These are phyloP conservation scores for Physcomitrellopsis africana DNA, from an alignment of 225 moss, liverwort and hornwort genomes.

Conservation along the genomic window DNA sequence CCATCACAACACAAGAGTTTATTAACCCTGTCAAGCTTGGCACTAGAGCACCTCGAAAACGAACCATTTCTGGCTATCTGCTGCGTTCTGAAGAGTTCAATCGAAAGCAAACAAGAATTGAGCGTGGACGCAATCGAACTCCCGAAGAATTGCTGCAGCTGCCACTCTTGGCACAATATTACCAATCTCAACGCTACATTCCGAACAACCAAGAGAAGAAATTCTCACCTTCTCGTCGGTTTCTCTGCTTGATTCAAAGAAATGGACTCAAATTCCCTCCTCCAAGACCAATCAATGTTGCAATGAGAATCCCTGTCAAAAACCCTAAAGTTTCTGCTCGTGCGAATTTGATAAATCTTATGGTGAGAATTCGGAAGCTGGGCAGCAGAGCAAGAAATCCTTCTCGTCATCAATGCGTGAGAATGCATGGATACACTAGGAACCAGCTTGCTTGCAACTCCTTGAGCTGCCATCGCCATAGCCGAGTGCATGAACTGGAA, in stretches of 20 bases:
- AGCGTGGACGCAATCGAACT: neutral
- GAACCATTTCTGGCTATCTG: neutral
- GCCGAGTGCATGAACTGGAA: slow-evolving; percentile 6
- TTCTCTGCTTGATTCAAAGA: neutral
- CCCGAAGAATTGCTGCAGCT: neutral
- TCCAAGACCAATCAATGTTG: slow-evolving; percentile 15
- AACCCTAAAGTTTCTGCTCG: neutral
- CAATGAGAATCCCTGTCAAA: slow-evolving; percentile 3
- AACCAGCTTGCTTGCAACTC: slow-evolving; percentile 10
- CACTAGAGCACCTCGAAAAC: too few relatives aligned
- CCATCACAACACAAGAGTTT: neutral
- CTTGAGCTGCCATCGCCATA: slow-evolving; percentile 26
- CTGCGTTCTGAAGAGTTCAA: neutral
- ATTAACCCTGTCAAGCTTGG: too few relatives aligned
- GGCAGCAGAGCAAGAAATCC: neutral
- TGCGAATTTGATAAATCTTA: neutral
- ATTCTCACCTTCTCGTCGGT: slow-evolving; percentile 26
- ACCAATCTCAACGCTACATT: neutral
- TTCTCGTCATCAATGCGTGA: neutral
- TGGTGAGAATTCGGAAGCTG: neutral
- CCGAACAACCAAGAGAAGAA: neutral
- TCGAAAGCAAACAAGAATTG: neutral
- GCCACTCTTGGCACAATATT: slow-evolving; percentile 1
- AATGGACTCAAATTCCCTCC: neutral
- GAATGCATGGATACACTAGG: slow-evolving; percentile 1